Conservation (phyloP, 805 yeast genomes). For the Saturnispora dispora region DNA sequence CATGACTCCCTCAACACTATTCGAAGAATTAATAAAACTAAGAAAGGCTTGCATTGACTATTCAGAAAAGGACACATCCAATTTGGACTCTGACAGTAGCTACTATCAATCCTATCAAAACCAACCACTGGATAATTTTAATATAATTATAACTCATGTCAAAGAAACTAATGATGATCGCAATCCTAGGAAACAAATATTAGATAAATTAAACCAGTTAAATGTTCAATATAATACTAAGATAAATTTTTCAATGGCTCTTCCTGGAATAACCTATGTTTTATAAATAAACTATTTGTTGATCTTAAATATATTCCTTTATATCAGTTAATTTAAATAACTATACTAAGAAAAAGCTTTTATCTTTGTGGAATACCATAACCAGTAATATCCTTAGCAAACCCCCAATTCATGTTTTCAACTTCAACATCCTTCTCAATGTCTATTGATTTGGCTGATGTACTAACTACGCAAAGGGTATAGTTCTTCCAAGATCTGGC, state of each 20-base stretch:
- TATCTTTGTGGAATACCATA: conserved; percentile 50
- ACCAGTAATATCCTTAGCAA: conserved; percentile 82
- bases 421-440: conserved; percentile 47
- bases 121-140: conserved; percentile 34
- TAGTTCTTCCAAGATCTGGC: conserved; percentile 88
- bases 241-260: conserved; percentile 40
- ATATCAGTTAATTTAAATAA: neutral
- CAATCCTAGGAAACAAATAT: conserved; percentile 54
- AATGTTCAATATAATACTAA: conserved; percentile 32
- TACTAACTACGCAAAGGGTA: conserved; percentile 66
- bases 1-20: conserved; percentile 55
- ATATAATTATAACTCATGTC: conserved; percentile 45
- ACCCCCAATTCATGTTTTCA: conserved; percentile 78
- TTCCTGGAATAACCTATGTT: conserved; percentile 42
- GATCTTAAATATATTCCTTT: neutral
- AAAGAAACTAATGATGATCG: conserved; percentile 32
- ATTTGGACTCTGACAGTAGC: neutral
- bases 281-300: neutral
- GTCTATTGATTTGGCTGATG: conserved; percentile 52
- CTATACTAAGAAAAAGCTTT: neutral
- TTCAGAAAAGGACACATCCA: neutral
- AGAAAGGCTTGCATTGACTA: conserved; percentile 18
- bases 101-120: conserved; percentile 12
- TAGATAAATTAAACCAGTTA: conserved; percentile 38
- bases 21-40: conserved; percentile 42